Conservation (phyloP, 2,329 filamentous ascomycete species). For the Clonostachys byssicola region DNA sequence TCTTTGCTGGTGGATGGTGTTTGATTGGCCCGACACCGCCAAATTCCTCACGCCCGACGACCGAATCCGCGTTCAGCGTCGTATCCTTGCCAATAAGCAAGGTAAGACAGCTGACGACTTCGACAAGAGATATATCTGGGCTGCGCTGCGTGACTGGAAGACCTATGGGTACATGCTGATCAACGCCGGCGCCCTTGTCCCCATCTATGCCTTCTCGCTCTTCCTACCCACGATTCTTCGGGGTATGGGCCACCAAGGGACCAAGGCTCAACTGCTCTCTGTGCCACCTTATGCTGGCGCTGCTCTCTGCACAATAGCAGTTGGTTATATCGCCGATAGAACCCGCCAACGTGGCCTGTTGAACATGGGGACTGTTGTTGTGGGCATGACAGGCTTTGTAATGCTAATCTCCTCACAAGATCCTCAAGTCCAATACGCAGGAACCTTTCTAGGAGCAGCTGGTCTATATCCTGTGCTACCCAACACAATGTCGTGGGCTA, state of each 20-base stretch:
- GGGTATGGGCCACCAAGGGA: conserved; percentile 50
- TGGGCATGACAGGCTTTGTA: conserved; percentile 61
- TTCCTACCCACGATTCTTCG: conserved; percentile 63
- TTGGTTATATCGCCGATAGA: conserved; percentile 51
- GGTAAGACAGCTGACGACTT: conserved; percentile 62
- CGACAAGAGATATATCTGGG: conserved; percentile 69
- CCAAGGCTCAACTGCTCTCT: conserved; percentile 62
- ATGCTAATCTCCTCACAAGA: conserved; percentile 56
- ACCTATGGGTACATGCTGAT: conserved; percentile 59
- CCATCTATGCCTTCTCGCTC: conserved; percentile 51
- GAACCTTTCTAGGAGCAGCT: conserved; percentile 70
- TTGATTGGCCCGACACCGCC: conserved; percentile 80
- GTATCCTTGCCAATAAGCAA: conserved; percentile 67
- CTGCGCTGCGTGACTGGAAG: conserved; percentile 76
- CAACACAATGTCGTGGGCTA: conserved; percentile 74
- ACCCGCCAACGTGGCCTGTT: conserved; percentile 45
- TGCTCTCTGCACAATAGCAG: conserved; percentile 49
- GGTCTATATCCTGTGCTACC: conserved; percentile 78
- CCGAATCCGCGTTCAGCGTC: conserved; percentile 67
- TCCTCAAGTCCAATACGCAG: conserved; percentile 63
- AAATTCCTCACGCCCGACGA: conserved; percentile 69
- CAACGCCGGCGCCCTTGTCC: conserved; percentile 56
- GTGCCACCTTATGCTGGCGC: conserved; percentile 58
- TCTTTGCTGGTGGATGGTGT: conserved; percentile 65
- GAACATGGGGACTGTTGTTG: conserved; percentile 57